Percentiles rank a stretch among this genome's conserved stretches.
These are phyloP conservation scores for Fusarium piperis DNA, from an alignment of 2,329 filamentous ascomycete species.

Conservation along the genomic window DNA sequence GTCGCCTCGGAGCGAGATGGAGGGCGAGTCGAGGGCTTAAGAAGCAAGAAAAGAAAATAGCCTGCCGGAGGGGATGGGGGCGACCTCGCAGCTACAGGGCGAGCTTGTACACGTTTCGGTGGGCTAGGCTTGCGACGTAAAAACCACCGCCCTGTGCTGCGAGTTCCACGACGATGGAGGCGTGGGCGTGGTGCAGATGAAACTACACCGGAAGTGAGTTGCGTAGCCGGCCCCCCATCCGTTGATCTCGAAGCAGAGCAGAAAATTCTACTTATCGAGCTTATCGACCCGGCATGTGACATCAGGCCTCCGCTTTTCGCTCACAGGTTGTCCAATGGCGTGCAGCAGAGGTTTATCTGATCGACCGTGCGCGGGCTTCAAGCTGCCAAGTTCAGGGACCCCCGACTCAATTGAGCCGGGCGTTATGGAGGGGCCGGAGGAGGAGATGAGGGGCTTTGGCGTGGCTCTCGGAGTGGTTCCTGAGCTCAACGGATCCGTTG, in stretches of 20 bases:
- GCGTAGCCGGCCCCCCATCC: slow-evolving; percentile 2
- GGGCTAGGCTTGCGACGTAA: slow-evolving; percentile 20
- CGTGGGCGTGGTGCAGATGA: slow-evolving; percentile 7
- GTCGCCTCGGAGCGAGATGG: not conserved
- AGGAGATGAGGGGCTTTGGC: slow-evolving; percentile 8
- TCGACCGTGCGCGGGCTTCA: slow-evolving; percentile 33
- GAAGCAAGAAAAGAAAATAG: not conserved
- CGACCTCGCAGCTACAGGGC: slow-evolving; percentile 36
- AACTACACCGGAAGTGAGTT: slow-evolving; percentile 14
- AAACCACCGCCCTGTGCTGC: slow-evolving; percentile 35
- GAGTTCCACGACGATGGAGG: slow-evolving; percentile 19
- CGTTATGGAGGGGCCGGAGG: slow-evolving; percentile 5
- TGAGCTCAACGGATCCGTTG: slow-evolving; percentile 2
- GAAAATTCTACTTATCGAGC: slow-evolving; percentile 41
- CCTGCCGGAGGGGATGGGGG: not conserved
- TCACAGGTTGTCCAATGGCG: slow-evolving; percentile 11
- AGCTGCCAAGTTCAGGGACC: slow-evolving; percentile 8
- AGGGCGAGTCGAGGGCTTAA: not conserved
- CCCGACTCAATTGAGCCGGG: slow-evolving; percentile 5
- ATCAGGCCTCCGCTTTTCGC: slow-evolving; percentile 30
- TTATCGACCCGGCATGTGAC: slow-evolving; percentile 39
- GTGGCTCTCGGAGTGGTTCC: slow-evolving; percentile 8
- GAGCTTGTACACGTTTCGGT: slow-evolving; percentile 16
- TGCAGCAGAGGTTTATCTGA: slow-evolving; percentile 32
- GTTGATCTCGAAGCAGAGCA: slow-evolving; percentile 5